Base-by-base conservation (phyloP, 2,329 filamentous ascomycete genomes). In the Amesomyces nigricolor region DNA sequence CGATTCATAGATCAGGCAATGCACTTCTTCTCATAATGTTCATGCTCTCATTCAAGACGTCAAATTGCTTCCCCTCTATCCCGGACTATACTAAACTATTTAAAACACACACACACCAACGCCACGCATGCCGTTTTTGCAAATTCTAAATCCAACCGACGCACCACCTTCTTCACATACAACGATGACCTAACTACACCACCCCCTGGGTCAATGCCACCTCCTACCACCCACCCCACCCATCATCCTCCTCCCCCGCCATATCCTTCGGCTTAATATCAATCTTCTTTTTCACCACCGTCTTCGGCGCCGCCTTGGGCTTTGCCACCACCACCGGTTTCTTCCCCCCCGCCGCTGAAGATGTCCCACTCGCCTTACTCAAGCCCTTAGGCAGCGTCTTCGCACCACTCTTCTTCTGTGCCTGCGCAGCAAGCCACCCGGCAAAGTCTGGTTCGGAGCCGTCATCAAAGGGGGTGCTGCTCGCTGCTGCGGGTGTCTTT, bases 391-490 rank as follows among this genome's bases (percentile, higher is more conserved):
- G 91, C 53, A 97, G 68, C 2, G 86, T 74, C 62, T 88, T 94
- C 59, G 70, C 65, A 2, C 68, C 69, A 42, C 78, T 78, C 73
- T 95, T 96, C 60, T 87, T 82, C 60, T 86, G 80, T 5, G 87
- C 83, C 68, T 96, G 90, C 11, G 91, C 91, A 11, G 89, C 91
- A 19, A 97, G 72, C 91, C 94, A 97, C 5, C 91, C 91, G 5
- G 91, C 92, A 71, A 99, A 97, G 70, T 97, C 94, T 0, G 92
- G 92, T 69, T 99, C 92, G 2, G 86, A 85, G 26, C 88, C 85
- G 63, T 96, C 91, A 57, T 92, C 89, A 61, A 87, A 92, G 0
- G 86, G 78, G 6, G 78, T 73, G 30, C 47, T 44, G 6, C 56
- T 59, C 49, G 46, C 64, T 16, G 19, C 17, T 29, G 13, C 22